A percentile compares a stretch with the other conserved stretches of the same genome.
phyloP scores from a whole-genome alignment of 2,329 filamentous ascomycete genomes.

The Ophiocordyceps camponoti-leonardi region DNA sequence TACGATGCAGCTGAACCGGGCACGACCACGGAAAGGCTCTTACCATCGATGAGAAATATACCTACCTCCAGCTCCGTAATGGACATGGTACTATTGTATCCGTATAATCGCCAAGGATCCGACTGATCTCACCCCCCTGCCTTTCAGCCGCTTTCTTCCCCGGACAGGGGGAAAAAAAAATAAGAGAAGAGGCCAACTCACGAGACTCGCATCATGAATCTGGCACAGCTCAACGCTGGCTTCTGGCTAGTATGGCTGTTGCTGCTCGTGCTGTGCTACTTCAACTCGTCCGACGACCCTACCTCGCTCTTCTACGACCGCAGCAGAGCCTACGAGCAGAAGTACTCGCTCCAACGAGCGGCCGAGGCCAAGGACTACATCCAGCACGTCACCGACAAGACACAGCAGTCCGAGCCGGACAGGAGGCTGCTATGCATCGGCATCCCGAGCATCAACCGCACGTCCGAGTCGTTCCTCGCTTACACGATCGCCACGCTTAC shows the following conservation, averaged over 20 bases:
- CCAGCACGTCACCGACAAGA: constrained; percentile 1
- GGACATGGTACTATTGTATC: too few relatives aligned
- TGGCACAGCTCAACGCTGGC: constrained; percentile 7
- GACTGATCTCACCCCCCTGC: too few relatives aligned
- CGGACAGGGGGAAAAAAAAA: not conserved
- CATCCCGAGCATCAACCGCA: constrained; percentile 17
- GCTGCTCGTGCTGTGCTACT: constrained; percentile 11
- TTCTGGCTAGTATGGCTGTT: constrained; percentile 14
- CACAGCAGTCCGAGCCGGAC: not conserved
- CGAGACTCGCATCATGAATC: not conserved
- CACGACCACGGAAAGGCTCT: too few relatives aligned
- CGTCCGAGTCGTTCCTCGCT: constrained; percentile 11
- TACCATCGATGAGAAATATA: too few relatives aligned
- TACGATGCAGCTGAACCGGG: too few relatives aligned
- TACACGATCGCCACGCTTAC: constrained; percentile 14
- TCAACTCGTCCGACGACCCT: constrained; percentile 16
- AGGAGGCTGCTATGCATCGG: constrained; percentile 12
- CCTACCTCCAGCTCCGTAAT: too few relatives aligned
- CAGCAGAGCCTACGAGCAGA: constrained; percentile 9
- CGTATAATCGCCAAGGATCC: too few relatives aligned
- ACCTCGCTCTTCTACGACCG: constrained; percentile 16
- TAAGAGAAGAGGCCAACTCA: not conserved
- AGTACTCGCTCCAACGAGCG: constrained; percentile 10
- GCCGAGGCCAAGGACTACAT: constrained; percentile 11
- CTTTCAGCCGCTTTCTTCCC: too few relatives aligned